phyloP scores from a whole-genome alignment of 768 basidiomycete genomes.

The Tylopilus vinaceipallidus region DNA sequence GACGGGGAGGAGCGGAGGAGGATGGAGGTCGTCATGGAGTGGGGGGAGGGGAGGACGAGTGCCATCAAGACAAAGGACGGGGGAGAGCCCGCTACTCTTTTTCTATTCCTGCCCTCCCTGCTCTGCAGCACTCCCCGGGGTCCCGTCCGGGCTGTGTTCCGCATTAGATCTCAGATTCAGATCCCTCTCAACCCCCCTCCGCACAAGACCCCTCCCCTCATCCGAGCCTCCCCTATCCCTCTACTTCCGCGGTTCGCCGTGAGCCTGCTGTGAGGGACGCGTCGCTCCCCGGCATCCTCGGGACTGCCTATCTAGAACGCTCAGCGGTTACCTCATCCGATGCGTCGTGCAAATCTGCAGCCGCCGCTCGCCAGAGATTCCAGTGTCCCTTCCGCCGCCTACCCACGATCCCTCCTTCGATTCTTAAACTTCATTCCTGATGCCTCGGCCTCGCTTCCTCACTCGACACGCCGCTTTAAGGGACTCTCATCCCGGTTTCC shows the following conservation, averaged over 20 bases:
- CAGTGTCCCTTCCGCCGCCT: background rate
- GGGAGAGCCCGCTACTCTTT: slow-evolving; percentile 3
- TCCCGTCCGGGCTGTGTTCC: slow-evolving; percentile 19
- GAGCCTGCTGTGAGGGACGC: background rate
- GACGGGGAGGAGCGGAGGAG: slow-evolving; percentile 17
- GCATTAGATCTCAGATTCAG: slow-evolving; percentile 19
- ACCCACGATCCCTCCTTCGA: background rate
- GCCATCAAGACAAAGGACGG: slow-evolving; percentile 6
- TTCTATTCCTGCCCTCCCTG: slow-evolving; percentile 8
- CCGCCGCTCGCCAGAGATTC: background rate
- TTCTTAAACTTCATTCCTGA: background rate
- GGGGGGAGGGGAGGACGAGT: slow-evolving; percentile 4
- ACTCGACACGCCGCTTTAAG: background rate
- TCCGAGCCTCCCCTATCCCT: background rate
- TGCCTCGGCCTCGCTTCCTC: background rate
- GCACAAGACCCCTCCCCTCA: background rate
- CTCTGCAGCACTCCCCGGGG: slow-evolving; percentile 18
- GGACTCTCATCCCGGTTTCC: background rate
- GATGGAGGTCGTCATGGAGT: slow-evolving; percentile 19
- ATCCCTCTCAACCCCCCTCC: background rate
- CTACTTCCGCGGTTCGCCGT: background rate
- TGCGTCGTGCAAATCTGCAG: background rate
- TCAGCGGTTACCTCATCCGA: background rate
- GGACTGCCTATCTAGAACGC: background rate
- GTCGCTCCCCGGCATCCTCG: background rate